Evolutionary conservation across 805 yeast species (phyloP).

Genomic region (Cyberlindnera mrakii): DNA sequence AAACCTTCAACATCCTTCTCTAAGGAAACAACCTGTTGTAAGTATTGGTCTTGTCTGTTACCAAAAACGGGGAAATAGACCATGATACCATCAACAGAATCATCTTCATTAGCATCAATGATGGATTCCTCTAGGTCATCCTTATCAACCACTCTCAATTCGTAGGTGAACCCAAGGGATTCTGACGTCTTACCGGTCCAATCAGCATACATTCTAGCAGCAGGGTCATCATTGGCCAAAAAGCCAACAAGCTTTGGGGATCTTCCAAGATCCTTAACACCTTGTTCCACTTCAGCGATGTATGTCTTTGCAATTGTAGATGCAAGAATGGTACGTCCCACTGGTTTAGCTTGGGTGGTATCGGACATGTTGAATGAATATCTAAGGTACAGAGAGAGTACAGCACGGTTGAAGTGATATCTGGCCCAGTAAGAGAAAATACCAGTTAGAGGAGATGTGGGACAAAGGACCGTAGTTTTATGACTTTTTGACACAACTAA

Average conservation of each 20-base stretch:
- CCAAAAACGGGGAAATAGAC: conserved; percentile 98
- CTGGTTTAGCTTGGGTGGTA: conserved; percentile 17
- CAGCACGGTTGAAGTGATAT: conserved; percentile 1
- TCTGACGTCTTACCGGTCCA: conserved; percentile 93
- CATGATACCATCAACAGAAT: conserved; percentile 82
- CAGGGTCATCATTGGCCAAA: conserved; percentile 89
- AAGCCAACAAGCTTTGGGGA: conserved; percentile 84
- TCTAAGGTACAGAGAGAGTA: background rate
- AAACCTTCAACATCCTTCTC: conserved; percentile 97
- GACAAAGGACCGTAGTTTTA: background rate
- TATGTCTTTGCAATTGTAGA: conserved; percentile 81
- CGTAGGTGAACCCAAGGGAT: conserved; percentile 80
- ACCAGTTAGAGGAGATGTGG: background rate
- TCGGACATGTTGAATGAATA: conserved; percentile 14
- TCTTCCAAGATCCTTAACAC: conserved; percentile 45
- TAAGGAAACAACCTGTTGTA: conserved; percentile 87
- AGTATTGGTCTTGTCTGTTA: conserved; percentile 87
- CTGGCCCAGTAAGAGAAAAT: background rate
- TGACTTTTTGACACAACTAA: background rate
- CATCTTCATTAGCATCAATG: conserved; percentile 75
- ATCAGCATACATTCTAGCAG: conserved; percentile 89
- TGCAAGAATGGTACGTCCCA: conserved; percentile 82
- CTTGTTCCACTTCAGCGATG: conserved; percentile 60
- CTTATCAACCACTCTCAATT: conserved; percentile 62
- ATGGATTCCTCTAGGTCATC: conserved; percentile 83